Conservation (phyloP, 192 early-diverging fungal genomes). For the Chytriomyces confervae region DNA sequence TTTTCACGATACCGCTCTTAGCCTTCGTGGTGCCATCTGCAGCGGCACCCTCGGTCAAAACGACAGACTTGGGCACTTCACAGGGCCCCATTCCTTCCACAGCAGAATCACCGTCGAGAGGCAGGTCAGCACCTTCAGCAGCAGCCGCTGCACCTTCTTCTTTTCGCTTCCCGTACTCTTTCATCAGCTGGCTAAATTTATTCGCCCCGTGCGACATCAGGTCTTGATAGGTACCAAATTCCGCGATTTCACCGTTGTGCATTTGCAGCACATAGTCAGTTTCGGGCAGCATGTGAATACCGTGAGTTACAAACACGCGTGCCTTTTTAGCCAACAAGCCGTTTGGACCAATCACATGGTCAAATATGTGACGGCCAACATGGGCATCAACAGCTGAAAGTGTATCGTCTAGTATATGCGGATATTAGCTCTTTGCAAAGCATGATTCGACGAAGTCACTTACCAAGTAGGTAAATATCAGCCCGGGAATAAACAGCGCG, state of each 20-base stretch:
- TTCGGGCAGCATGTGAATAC: constrained; percentile 75
- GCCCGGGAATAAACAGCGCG: constrained; percentile 88
- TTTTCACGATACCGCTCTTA: background rate
- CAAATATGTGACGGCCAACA: constrained; percentile 81
- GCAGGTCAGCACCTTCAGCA: background rate
- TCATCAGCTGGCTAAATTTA: constrained; percentile 70
- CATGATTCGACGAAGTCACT: constrained; percentile 26
- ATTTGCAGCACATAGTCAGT: constrained; percentile 75
- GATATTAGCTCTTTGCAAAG: background rate
- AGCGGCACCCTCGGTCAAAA: background rate
- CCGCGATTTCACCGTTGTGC: constrained; percentile 70
- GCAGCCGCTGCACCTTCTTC: constrained; percentile 36
- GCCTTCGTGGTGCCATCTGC: constrained; percentile 10
- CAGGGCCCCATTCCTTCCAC: background rate
- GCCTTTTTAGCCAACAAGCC: constrained; percentile 80
- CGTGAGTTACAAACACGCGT: constrained; percentile 72
- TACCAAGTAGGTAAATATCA: constrained; percentile 84
- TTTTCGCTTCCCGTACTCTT: constrained; percentile 71
- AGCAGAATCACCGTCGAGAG: background rate
- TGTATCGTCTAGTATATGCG: constrained; percentile 43
- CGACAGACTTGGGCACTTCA: constrained; percentile 11
- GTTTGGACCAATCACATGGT: constrained; percentile 85
- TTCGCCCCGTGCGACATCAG: constrained; percentile 66
- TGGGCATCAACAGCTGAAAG: constrained; percentile 72
- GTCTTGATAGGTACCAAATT: constrained; percentile 69